phyloP scores from a whole-genome alignment of 495 filamentous ascomycete species.

The Xeromyces bisporus region DNA sequence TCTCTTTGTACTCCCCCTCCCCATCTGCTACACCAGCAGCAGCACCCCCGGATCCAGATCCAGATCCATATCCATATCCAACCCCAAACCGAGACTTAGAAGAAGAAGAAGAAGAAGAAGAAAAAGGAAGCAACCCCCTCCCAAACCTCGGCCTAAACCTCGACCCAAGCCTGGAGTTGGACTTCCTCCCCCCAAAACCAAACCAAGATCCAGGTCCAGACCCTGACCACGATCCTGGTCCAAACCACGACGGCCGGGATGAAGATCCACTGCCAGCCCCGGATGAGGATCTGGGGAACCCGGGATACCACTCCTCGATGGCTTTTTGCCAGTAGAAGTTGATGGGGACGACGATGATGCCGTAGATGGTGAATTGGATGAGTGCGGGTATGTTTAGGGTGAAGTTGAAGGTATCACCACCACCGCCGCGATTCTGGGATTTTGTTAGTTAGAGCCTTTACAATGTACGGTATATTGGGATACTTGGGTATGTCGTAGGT shows the following conservation, averaged over 20 bases:
- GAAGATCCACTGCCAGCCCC: no score
- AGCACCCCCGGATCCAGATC: no score
- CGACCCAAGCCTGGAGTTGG: neutral
- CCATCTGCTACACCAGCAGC: no score
- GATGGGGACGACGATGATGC: constrained; percentile 57
- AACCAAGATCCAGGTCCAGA: no score
- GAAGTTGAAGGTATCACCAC: constrained; percentile 23
- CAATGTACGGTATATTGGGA: no score
- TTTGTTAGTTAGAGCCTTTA: neutral
- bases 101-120: constrained; percentile 33
- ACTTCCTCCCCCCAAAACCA: neutral
- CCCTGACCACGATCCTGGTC: no score
- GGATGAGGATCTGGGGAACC: constrained; percentile 9
- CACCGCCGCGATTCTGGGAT: no score
- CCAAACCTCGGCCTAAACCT: neutral
- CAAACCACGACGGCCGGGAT: no score
- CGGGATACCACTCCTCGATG: constrained; percentile 39
- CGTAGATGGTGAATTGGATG: constrained; percentile 64
- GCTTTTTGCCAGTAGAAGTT: constrained; percentile 74
- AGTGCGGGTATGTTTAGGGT: constrained; percentile 44
- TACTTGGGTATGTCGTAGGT: no score
- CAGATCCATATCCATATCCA: no score
- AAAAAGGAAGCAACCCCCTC: constrained; percentile 22
- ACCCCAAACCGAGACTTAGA: no score
- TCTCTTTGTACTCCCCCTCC: no score